These are phyloP conservation scores for Capronia epimyces DNA, from an alignment of 2,329 filamentous ascomycete species.

Conservation along the genomic window DNA sequence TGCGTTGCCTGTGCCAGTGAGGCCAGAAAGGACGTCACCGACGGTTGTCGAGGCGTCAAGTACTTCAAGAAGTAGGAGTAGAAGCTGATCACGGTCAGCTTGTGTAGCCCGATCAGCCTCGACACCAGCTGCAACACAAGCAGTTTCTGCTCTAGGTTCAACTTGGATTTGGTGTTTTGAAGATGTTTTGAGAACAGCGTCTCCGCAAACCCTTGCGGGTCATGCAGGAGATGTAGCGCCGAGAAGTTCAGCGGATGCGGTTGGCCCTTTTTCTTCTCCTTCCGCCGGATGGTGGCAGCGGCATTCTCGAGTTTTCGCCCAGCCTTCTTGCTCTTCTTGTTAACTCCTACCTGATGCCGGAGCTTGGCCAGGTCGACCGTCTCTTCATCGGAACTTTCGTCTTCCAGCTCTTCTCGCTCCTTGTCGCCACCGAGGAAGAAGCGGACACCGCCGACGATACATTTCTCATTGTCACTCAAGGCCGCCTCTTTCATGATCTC, in stretches of 20 bases:
- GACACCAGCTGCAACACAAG: conserved; percentile 88
- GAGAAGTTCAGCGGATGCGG: conserved; percentile 93
- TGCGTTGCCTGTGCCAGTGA: conserved; percentile 89
- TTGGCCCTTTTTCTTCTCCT: conserved; percentile 80
- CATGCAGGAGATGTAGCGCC: conserved; percentile 84
- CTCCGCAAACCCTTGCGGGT: conserved; percentile 91
- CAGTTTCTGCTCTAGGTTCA: conserved; percentile 82
- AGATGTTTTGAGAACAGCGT: conserved; percentile 84
- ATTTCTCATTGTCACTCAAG: conserved; percentile 86
- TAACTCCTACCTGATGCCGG: conserved; percentile 80
- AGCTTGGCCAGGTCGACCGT: conserved; percentile 71
- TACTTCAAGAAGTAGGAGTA: conserved; percentile 97
- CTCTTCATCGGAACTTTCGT: conserved; percentile 80
- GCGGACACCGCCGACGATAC: conserved; percentile 75
- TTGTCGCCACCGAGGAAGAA: conserved; percentile 97
- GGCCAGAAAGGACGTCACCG: conserved; percentile 87
- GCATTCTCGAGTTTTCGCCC: conserved; percentile 73
- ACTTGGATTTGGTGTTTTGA: conserved; percentile 75
- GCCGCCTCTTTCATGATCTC: conserved; percentile 96
- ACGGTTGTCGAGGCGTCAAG: conserved; percentile 79
- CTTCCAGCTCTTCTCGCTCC: conserved; percentile 86
- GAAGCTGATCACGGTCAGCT: conserved; percentile 79
- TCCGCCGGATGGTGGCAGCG: conserved; percentile 71
- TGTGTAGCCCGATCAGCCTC: conserved; percentile 84
- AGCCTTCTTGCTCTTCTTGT: conserved; percentile 93